phyloP scores from a whole-genome alignment of 208 protist genomes.

The Crithidia fasciculata region DNA sequence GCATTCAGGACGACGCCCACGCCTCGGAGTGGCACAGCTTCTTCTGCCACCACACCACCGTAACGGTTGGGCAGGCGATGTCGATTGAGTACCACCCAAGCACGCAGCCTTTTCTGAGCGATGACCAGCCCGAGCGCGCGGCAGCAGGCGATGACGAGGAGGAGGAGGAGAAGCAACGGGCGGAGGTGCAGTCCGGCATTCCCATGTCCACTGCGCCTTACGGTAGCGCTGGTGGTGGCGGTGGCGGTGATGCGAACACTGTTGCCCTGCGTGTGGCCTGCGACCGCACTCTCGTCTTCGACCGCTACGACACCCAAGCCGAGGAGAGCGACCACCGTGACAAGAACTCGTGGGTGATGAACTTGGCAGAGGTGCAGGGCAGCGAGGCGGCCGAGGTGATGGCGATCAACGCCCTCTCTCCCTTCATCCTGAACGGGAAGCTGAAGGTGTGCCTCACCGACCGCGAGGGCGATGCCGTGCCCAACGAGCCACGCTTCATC shows the following conservation, averaged over 20 bases:
- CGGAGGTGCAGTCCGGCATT: slow-evolving; percentile 8
- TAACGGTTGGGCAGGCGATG: slow-evolving; percentile 75
- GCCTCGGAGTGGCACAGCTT: slow-evolving; percentile 80
- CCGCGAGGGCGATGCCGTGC: slow-evolving; percentile 59
- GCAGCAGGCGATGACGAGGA: not conserved
- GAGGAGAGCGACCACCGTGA: slow-evolving; percentile 88
- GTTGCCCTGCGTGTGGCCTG: slow-evolving; percentile 14
- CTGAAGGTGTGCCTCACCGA: slow-evolving; percentile 90
- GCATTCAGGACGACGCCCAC: slow-evolving; percentile 48
- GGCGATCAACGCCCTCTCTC: slow-evolving; percentile 96
- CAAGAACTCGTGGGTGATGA: slow-evolving; percentile 93
- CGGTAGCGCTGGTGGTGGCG: not conserved
- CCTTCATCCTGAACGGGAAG: slow-evolving; percentile 94
- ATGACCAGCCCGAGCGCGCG: slow-evolving; percentile 2
- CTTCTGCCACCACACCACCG: slow-evolving; percentile 78
- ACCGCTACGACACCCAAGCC: slow-evolving; percentile 90
- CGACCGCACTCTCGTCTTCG: slow-evolving; percentile 64
- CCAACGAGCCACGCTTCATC: slow-evolving; percentile 88
- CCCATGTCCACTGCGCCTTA: not conserved
- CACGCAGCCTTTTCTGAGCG: slow-evolving; percentile 52
- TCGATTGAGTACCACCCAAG: slow-evolving; percentile 64
- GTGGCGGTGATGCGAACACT: not conserved
- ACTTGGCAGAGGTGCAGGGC: slow-evolving; percentile 90
- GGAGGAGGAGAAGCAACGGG: not conserved
- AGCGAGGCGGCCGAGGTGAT: slow-evolving; percentile 95